Evolutionary conservation across 352 stramenopile species (phyloP).

Genomic region (Blastocystis sp.): DNA sequence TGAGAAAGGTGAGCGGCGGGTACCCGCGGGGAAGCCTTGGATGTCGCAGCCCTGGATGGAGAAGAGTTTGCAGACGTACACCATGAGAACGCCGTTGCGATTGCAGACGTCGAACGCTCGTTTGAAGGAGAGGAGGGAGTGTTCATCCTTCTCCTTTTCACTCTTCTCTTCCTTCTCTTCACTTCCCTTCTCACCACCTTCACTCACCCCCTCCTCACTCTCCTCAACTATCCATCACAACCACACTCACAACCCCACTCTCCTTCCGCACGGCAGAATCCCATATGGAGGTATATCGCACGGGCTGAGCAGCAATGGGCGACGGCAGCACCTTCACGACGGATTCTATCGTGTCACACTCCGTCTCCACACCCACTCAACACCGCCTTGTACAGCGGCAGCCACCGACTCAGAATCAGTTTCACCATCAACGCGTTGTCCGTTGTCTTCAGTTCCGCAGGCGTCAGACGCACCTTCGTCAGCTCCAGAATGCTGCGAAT

Average conservation of each 20-base stretch:
- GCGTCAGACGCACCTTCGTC: slow-evolving; percentile 9
- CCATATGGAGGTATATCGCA: slow-evolving; percentile 25
- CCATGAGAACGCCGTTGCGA: slow-evolving; percentile 18
- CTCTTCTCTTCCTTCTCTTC: too few relatives aligned
- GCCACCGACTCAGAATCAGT: slow-evolving; percentile 50
- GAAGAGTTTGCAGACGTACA: slow-evolving; percentile 66
- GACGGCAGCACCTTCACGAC: slow-evolving; percentile 55
- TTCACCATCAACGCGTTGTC: slow-evolving; percentile 43
- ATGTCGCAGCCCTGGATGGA: slow-evolving; percentile 35
- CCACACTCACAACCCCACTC: background rate
- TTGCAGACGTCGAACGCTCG: slow-evolving; percentile 6
- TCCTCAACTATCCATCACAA: slow-evolving; percentile 1
- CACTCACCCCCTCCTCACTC: background rate
- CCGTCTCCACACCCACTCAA: background rate
- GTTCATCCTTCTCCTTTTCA: background rate
- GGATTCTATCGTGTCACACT: slow-evolving; percentile 17
- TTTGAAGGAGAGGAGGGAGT: background rate
- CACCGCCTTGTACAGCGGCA: slow-evolving; percentile 60
- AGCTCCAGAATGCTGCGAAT: background rate
- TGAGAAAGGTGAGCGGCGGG: background rate
- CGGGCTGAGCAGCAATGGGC: background rate
- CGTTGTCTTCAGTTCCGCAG: slow-evolving; percentile 7
- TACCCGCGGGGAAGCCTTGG: background rate
- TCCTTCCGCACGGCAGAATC: background rate
- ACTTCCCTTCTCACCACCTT: background rate